Base-by-base conservation (phyloP, 805 yeast species). In the Barnettozyma wickerhamii region DNA sequence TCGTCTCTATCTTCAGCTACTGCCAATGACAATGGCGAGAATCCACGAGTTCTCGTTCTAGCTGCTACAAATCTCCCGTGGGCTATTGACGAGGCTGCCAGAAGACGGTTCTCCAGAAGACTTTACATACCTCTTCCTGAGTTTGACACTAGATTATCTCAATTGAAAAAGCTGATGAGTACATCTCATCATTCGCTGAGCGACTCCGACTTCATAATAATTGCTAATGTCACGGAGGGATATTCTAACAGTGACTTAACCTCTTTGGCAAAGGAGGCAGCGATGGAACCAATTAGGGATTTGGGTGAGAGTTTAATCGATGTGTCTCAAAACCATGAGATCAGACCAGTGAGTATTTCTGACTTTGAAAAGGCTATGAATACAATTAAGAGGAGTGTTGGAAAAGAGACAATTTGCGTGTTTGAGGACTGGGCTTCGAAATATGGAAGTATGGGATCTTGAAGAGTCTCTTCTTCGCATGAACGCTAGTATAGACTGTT, bases 11-110 rank as follows among this genome's bases (percentile, higher is more conserved):
- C 93, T 33, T 81, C 85, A 38, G 95, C 97, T 0, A 85, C 96
- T 41, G 77, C 95, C 1, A 72, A 79, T 37, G 83, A 66, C 6
- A 49, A 43, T 10, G 57, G 47, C 4, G 63, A 54, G 14, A 64
- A 70, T 33, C 78, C 77, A 37, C 69, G 97, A 40, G 98, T 91
- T 4, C 68, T 93, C 29, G 95, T 91, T 4, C 65, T 93, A 30
- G 98, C 96, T 0, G 97, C 98, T 2, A 91, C 98, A 0, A 93
- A 91, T 59, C 60, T 91, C 46, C 99, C 99, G 0, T 91, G 99
- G 99, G 84, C 88, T 2, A 89, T 86, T 46, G 99, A 91, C 62
- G 98, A 93, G 56, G 97, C 97, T 3, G 97, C 98, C 1, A 71
- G 97, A 54, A 75, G 98, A 59, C 72, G 98, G 47, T 91, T 91